These are phyloP conservation scores for Melanopsichium pennsylvanicum DNA, from an alignment of 1,284 basidiomycete genomes.

Conservation along the genomic window DNA sequence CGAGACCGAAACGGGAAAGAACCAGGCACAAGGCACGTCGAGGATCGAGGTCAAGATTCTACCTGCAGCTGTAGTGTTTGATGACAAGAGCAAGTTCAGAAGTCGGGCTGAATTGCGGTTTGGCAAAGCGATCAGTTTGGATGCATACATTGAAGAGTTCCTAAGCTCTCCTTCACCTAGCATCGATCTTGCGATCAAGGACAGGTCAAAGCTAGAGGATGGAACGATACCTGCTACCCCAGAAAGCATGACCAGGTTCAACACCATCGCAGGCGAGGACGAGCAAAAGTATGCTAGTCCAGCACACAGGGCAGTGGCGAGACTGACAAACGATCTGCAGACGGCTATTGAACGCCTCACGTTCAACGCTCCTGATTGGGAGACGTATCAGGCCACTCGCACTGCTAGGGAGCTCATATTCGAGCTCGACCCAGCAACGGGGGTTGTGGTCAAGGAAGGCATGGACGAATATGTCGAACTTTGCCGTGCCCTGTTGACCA, in stretches of 20 bases:
- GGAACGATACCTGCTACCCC: slow-evolving; percentile 38
- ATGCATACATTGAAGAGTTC: slow-evolving; percentile 80
- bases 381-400: slow-evolving; percentile 81
- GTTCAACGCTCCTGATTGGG: slow-evolving; percentile 93
- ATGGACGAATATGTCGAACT: slow-evolving; percentile 29
- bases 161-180: slow-evolving; percentile 59
- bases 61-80: slow-evolving; percentile 89
- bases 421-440: slow-evolving; percentile 58
- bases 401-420: slow-evolving; percentile 90
- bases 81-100: slow-evolving; percentile 91
- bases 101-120: slow-evolving; percentile 74
- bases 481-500: slow-evolving; percentile 9
- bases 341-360: slow-evolving; percentile 77
- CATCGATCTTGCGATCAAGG: neutral
- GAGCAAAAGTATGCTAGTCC: slow-evolving; percentile 66
- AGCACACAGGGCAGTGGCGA: slow-evolving; percentile 79
- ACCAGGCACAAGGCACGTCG: neutral
- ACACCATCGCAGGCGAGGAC: neutral
- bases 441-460: neutral
- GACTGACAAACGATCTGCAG: slow-evolving; percentile 79
- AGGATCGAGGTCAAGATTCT: slow-evolving; percentile 72
- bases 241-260: slow-evolving; percentile 27
- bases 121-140: slow-evolving; percentile 79
- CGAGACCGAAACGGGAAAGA: neutral
- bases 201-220: slow-evolving; percentile 4